phyloP scores from a whole-genome alignment of 345 rosid species.

The Psidium guajava region DNA sequence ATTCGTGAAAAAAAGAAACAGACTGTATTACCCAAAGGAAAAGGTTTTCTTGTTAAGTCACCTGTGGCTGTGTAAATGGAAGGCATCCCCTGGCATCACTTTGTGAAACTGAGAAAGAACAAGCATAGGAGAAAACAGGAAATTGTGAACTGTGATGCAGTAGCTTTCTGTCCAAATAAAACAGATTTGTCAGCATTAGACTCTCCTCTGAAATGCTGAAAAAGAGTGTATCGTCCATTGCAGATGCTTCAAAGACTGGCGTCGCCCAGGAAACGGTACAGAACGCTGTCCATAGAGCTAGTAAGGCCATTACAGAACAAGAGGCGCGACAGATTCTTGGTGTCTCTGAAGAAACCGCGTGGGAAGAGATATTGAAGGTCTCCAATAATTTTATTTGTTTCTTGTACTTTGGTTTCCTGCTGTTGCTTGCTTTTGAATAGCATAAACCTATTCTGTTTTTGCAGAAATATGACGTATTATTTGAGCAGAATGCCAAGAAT shows the following conservation, averaged over 20 bases:
- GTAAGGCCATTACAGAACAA: slow-evolving; percentile 63
- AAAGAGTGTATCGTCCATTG: not conserved
- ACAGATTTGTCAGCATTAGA: not conserved
- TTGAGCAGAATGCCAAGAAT: slow-evolving; percentile 62
- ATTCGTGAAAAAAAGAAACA: not conserved
- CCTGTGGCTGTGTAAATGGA: not conserved
- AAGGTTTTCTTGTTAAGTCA: not conserved
- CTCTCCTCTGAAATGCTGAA: not conserved
- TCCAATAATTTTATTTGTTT: not conserved
- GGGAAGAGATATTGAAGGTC: slow-evolving; percentile 82
- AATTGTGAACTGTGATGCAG: not conserved
- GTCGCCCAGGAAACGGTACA: slow-evolving; percentile 77
- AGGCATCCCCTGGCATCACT: not conserved
- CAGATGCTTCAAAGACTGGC: slow-evolving; percentile 83
- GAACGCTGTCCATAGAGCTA: slow-evolving; percentile 44
- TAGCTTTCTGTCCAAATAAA: not conserved
- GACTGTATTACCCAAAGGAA: not conserved
- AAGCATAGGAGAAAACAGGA: not conserved
- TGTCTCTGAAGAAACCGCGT: slow-evolving; percentile 46
- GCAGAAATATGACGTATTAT: slow-evolving; percentile 64
- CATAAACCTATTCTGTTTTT: not conserved
- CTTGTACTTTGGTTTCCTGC: not conserved
- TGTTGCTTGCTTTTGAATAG: not conserved
- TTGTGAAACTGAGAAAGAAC: not conserved
- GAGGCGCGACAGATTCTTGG: slow-evolving; percentile 95